These are phyloP conservation scores for Apiotrichum mycotoxinovorans DNA, from an alignment of 1,284 basidiomycete species.

Conservation along the genomic window DNA sequence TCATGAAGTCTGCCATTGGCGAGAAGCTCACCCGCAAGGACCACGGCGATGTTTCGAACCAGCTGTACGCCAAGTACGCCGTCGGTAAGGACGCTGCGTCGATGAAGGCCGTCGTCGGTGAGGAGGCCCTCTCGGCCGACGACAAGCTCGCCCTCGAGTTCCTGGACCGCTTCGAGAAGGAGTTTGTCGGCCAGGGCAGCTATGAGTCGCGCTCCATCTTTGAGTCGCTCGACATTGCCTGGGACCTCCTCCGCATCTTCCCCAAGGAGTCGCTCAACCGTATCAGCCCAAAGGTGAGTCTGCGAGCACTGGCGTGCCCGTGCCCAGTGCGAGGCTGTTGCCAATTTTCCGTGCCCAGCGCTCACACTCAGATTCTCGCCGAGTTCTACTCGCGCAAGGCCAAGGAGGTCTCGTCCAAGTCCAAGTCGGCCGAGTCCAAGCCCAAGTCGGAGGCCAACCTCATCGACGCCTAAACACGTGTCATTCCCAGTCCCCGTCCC, in stretches of 20 bases:
- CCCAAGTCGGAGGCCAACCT: slow-evolving; percentile 16
- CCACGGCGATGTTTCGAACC: slow-evolving; percentile 98
- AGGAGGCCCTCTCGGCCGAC: slow-evolving; percentile 80
- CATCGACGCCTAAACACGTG: slow-evolving; percentile 4
- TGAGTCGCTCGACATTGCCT: slow-evolving; percentile 94
- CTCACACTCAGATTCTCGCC: slow-evolving; percentile 5
- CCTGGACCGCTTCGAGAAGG: slow-evolving; percentile 88
- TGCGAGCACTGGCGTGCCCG: neutral
- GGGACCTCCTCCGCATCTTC: slow-evolving; percentile 96
- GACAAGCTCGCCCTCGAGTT: slow-evolving; percentile 69
- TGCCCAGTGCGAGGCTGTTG: neutral
- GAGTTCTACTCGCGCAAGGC: slow-evolving; percentile 27
- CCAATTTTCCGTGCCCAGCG: neutral
- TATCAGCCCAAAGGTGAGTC: slow-evolving; percentile 66
- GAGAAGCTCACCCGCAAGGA: slow-evolving; percentile 96
- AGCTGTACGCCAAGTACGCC: slow-evolving; percentile 96
- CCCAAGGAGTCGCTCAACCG: slow-evolving; percentile 98
- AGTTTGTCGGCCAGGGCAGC: slow-evolving; percentile 91
- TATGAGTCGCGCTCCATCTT: slow-evolving; percentile 97
- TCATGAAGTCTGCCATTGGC: slow-evolving; percentile 99
- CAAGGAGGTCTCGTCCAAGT: slow-evolving; percentile 15
- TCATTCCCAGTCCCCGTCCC: too few relatives aligned
- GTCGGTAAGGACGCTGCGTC: slow-evolving; percentile 95
- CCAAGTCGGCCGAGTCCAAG: neutral
- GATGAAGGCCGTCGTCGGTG: slow-evolving; percentile 99